A percentile compares a stretch with the other conserved stretches of the same genome.
phyloP scores from a whole-genome alignment of 2,329 filamentous ascomycete genomes.

The Parascedosporium putredinis region DNA sequence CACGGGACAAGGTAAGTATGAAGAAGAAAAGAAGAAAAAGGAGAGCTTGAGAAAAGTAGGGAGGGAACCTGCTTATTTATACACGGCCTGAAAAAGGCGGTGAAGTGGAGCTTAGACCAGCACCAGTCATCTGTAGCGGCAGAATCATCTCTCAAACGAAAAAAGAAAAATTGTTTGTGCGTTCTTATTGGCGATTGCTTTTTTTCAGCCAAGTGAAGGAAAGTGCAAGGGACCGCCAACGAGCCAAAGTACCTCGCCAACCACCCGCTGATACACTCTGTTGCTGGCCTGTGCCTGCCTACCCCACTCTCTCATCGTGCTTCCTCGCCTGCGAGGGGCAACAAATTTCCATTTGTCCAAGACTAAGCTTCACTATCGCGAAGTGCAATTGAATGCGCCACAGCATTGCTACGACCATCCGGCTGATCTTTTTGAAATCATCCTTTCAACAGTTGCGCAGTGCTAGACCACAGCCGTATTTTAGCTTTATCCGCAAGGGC shows the following conservation, averaged over 20 bases:
- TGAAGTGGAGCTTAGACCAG: background rate
- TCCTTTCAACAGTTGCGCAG: background rate
- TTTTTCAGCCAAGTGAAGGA: too few species aligned
- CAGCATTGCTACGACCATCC: too few species aligned
- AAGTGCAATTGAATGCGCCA: background rate
- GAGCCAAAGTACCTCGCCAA: background rate
- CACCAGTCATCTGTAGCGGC: background rate
- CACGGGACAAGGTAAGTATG: slow-evolving; percentile 42
- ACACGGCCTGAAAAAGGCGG: background rate
- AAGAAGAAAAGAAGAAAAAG: slow-evolving; percentile 26
- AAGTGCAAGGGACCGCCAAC: too few species aligned
- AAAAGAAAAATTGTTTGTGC: background rate
- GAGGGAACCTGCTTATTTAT: background rate
- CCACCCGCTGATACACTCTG: background rate
- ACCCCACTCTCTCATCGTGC: background rate
- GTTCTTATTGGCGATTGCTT: background rate
- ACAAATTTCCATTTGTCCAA: background rate
- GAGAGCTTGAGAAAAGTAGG: background rate
- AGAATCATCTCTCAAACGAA: background rate
- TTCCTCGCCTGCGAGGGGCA: background rate
- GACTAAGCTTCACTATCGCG: too few species aligned
- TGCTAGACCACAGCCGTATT: background rate
- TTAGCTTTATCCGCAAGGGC: background rate
- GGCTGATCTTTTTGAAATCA: too few species aligned
- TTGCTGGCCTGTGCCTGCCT: background rate